These are phyloP conservation scores for Linaria vulgaris DNA, from an alignment of 257 asterid species.

Conservation along the genomic window DNA sequence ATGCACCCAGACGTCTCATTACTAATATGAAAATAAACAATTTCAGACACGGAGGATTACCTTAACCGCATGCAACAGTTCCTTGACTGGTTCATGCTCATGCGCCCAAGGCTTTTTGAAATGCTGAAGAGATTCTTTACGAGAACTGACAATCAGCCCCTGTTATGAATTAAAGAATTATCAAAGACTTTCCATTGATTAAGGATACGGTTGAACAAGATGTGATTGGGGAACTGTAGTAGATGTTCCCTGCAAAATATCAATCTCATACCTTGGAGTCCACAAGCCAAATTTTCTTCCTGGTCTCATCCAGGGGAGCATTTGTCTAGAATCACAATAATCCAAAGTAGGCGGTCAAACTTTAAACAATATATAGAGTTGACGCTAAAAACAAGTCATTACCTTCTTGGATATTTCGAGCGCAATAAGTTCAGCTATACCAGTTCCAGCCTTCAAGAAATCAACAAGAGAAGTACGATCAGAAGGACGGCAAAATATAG, in stretches of 20 bases:
- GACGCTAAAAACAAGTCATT: constrained; percentile 18
- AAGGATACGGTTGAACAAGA: too few relatives aligned
- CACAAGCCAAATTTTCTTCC: constrained; percentile 92
- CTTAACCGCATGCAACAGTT: constrained; percentile 72
- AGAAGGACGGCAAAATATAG: not conserved
- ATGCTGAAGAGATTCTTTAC: constrained; percentile 86
- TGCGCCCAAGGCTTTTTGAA: constrained; percentile 92
- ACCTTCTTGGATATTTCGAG: constrained; percentile 78
- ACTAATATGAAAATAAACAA: not conserved
- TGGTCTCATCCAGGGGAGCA: constrained; percentile 58
- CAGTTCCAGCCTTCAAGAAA: constrained; percentile 85
- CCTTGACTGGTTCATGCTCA: constrained; percentile 71
- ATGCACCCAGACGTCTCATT: not conserved
- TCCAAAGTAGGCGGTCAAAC: constrained; percentile 15
- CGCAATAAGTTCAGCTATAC: constrained; percentile 95
- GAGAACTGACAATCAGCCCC: constrained; percentile 80
- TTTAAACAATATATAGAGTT: constrained; percentile 17
- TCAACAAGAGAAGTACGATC: constrained; percentile 28
- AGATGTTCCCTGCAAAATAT: not conserved
- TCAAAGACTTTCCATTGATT: constrained; percentile 18
- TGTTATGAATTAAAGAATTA: constrained; percentile 26
- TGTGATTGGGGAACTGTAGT: too few relatives aligned
- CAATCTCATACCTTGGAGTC: constrained; percentile 70
- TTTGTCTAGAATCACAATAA: constrained; percentile 44
- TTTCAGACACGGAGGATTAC: constrained; percentile 30